A percentile compares a stretch with the other conserved stretches of the same genome.
Conservation (phyloP, 768 basidiomycete genomes). For the Neoboletus subvelutipes region DNA sequence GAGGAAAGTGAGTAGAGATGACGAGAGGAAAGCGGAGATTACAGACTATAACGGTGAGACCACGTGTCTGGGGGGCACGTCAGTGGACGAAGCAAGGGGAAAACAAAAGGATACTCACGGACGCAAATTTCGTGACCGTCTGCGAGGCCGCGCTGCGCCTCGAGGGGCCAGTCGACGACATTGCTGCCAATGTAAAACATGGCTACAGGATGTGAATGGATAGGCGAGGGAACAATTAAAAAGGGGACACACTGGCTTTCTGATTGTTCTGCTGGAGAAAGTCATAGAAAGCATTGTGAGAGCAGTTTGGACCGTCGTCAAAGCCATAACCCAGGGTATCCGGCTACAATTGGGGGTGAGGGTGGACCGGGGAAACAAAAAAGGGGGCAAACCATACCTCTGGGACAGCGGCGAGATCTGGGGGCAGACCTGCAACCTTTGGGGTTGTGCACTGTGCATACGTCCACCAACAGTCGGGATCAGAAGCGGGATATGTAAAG, state of each 20-base stretch:
- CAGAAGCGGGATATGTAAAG: constrained; percentile 37
- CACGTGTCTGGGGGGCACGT: constrained; percentile 25
- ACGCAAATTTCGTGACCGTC: constrained; percentile 64
- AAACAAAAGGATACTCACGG: constrained; percentile 43
- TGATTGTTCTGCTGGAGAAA: constrained; percentile 52
- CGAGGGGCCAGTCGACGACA: constrained; percentile 53
- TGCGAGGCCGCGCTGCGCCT: constrained; percentile 50
- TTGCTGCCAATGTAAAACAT: constrained; percentile 66
- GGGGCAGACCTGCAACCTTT: constrained; percentile 42
- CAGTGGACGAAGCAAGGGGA: background rate
- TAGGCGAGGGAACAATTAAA: background rate
- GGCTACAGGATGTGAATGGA: constrained; percentile 33
- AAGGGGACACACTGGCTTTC: constrained; percentile 44
- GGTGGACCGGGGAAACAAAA: too few species aligned
- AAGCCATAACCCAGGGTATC: constrained; percentile 58
- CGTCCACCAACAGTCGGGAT: constrained; percentile 52
- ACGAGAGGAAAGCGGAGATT: rapidly evolving
- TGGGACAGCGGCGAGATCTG: constrained; percentile 47
- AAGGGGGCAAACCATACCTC: constrained; percentile 36
- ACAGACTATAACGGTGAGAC: constrained; percentile 48
- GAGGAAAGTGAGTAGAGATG: background rate
- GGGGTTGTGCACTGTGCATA: constrained; percentile 44
- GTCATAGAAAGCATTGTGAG: constrained; percentile 62
- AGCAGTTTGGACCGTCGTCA: constrained; percentile 66
- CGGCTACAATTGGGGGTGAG: constrained; percentile 34